A percentile compares a stretch with the other conserved stretches of the same genome.
Conservation (phyloP, 305 asterid species). For the Fraxinus ornus region DNA sequence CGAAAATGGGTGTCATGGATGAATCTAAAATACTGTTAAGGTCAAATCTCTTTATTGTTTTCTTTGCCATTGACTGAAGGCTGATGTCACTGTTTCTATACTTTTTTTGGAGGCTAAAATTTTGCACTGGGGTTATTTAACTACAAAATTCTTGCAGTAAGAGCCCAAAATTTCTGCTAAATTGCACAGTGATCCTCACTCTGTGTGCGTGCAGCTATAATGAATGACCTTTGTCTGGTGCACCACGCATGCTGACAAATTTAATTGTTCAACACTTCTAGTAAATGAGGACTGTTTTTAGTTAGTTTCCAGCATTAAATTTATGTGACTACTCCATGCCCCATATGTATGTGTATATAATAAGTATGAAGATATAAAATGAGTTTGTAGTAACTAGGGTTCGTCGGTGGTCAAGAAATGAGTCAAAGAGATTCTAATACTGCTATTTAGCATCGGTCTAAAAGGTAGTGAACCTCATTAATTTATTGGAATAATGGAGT, state of each 20-base stretch:
- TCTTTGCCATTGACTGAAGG: constrained; percentile 7
- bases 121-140: background rate
- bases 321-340: constrained; percentile 28
- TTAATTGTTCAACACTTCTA: constrained; percentile 40
- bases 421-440: background rate
- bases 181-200: constrained; percentile 2
- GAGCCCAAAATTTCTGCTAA: background rate
- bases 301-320: constrained; percentile 40
- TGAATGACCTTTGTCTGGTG: constrained; percentile 39
- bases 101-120: constrained; percentile 16
- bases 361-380: background rate
- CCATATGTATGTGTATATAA: too few species aligned
- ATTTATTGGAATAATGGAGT: background rate
- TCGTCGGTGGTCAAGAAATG: background rate
- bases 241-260: constrained; percentile 59
- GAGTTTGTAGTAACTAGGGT: background rate
- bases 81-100: constrained; percentile 22
- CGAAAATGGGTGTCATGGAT: background rate
- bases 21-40: constrained; percentile 13
- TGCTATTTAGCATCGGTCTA: background rate
- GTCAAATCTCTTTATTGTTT: constrained; percentile 3
- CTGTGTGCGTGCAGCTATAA: background rate
- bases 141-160: background rate
- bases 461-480: background rate
- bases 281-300: constrained; percentile 37